Conservation (phyloP, 768 basidiomycete genomes). For the Leucosporidium yakuticum region DNA sequence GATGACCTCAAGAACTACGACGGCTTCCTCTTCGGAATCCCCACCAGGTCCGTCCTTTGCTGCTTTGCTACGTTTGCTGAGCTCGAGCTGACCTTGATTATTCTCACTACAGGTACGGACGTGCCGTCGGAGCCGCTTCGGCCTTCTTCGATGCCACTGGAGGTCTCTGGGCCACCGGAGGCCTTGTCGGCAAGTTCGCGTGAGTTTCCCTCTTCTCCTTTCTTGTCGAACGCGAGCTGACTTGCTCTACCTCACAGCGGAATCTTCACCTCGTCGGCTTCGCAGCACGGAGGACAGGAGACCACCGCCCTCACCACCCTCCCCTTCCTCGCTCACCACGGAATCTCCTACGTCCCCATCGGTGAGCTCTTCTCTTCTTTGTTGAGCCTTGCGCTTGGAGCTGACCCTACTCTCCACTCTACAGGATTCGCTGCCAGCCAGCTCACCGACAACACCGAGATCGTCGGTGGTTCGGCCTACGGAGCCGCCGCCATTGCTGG, state of each 20-base stretch:
- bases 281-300: conserved; percentile 62
- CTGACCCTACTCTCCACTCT: conserved; percentile 60
- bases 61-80: too few species aligned
- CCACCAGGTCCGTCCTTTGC: conserved; percentile 2
- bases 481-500: conserved; percentile 54
- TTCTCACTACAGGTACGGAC: conserved; percentile 55
- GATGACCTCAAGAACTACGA: conserved; percentile 47
- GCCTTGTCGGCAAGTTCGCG: conserved; percentile 67
- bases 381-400: too few species aligned
- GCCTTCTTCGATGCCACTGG: conserved; percentile 72
- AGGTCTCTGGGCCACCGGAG: conserved; percentile 55
- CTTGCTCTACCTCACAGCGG: not conserved
- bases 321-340: conserved; percentile 55
- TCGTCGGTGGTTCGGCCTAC: conserved; percentile 60
- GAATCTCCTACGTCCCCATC: conserved; percentile 4
- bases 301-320: conserved; percentile 48
- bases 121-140: conserved; percentile 63
- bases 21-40: conserved; percentile 31
- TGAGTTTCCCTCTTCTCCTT: conserved; percentile 50
- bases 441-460: conserved; percentile 47
- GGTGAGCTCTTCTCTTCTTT: not conserved
- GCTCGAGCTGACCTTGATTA: too few species aligned
- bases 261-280: conserved; percentile 67
- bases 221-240: not conserved
- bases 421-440: conserved; percentile 56